Base-by-base conservation (phyloP, 1,284 basidiomycete species). In the Mycosarcoma maydis region DNA sequence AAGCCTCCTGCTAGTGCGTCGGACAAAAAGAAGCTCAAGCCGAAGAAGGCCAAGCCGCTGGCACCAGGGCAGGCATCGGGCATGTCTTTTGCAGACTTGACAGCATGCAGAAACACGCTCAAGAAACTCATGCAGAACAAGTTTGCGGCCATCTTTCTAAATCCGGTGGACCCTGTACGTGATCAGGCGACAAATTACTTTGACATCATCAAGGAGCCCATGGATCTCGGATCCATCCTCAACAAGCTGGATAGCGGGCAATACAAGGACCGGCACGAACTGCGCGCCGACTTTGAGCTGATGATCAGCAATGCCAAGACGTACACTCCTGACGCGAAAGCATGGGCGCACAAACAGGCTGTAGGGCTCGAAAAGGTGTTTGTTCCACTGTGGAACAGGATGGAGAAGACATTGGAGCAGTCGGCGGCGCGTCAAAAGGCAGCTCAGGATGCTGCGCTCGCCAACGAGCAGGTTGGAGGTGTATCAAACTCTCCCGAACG, bases 151-250 rank as follows among this genome's bases (percentile, higher is more conserved):
- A 80, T 91, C 56, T 98, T 98, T 83, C 84, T 90, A 45, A 88
- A 91, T 57, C 92, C 95, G 26, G 94, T 98, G 22, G 95, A 83
- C 54, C 83, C 83, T 1, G 79, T 83, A 47, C 80, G 82, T 26
- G 80, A 81, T 30, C 61, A 73, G 50, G 80, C 76, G 19, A 76
- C 76, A 4, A 65, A 81, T 52, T 98, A 98, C 82, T 92, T 93
- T 75, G 88, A 91, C 48, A 84, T 95, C 56, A 91, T 99, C 83
- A 91, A 91, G 81, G 86, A 90, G 14, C 95, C 96, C 0, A 98
- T 99, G 92, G 95, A 99, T 81, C 85, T 98, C 13, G 89, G 89
- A 44, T 94, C 93, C 0, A 91, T 96, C 84, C 85, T 86, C 19
- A 90, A 90, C 50, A 98, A 96, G 83, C 84, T 98, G 22, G 89